These are phyloP conservation scores for Lolium perenne DNA, from an alignment of 176 grass and related monocot species.

Conservation along the genomic window DNA sequence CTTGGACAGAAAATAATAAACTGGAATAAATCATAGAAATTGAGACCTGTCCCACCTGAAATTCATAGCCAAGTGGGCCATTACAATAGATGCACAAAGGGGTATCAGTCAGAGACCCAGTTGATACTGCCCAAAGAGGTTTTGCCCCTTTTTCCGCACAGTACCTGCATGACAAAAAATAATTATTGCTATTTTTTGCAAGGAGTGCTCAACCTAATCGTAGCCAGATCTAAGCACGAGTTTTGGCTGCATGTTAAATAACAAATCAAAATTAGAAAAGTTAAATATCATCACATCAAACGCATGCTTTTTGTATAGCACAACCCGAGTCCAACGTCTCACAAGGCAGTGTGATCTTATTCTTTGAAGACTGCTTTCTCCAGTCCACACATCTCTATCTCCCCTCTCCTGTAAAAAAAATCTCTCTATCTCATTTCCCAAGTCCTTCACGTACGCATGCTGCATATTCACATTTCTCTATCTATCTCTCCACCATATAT, in stretches of 20 bases:
- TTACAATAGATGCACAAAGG: slow-evolving; percentile 53
- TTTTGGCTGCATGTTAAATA: not conserved
- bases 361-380: too few relatives aligned
- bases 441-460: too few relatives aligned
- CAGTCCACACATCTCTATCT: too few relatives aligned
- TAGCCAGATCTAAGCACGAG: not conserved
- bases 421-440: too few relatives aligned
- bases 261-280: not conserved
- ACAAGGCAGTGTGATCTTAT: not conserved
- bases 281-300: not conserved
- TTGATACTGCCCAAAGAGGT: slow-evolving; percentile 77
- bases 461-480: too few relatives aligned
- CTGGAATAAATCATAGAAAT: not conserved
- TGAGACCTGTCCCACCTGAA: not conserved
- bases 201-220: not conserved
- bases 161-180: slow-evolving; percentile 59
- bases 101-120: slow-evolving; percentile 57
- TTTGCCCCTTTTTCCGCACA: slow-evolving; percentile 61
- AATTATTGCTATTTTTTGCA: not conserved
- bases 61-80: not conserved
- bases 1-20: not conserved
- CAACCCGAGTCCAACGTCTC: not conserved
- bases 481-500: too few relatives aligned
- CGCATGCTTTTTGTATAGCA: not conserved
- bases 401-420: too few relatives aligned